Conservation (phyloP, 257 asterid genomes). For the Galeopsis tetrahit region DNA sequence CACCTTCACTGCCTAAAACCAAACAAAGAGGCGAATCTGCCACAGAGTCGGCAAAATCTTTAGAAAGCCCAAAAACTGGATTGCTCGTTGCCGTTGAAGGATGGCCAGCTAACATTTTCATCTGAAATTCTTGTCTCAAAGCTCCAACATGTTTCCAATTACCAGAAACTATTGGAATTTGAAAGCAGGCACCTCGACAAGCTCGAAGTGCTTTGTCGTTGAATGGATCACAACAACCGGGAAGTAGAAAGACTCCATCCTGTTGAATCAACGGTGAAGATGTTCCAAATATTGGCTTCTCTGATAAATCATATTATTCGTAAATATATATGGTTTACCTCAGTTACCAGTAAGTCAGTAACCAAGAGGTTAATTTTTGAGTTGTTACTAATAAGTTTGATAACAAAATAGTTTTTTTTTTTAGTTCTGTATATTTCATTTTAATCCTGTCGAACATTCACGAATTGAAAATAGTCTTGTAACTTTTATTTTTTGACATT, state of each 20-base stretch:
- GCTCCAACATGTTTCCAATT: slow-evolving; percentile 57
- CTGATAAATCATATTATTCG: not conserved
- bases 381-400: not conserved
- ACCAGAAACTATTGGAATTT: slow-evolving; percentile 83
- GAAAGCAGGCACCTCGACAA: slow-evolving; percentile 92
- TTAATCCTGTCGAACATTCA: too few species aligned
- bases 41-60: slow-evolving; percentile 58
- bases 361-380: not conserved
- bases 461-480: too few species aligned
- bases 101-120: slow-evolving; percentile 89
- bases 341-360: too few species aligned
- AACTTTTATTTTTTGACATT: too few species aligned
- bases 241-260: slow-evolving; percentile 85
- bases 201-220: slow-evolving; percentile 95
- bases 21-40: slow-evolving; percentile 61
- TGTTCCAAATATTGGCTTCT: not conserved
- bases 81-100: slow-evolving; percentile 49
- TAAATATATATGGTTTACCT: too few species aligned
- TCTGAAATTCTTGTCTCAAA: slow-evolving; percentile 47
- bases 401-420: too few species aligned
- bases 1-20: slow-evolving; percentile 92
- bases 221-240: slow-evolving; percentile 98
- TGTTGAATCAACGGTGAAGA: slow-evolving; percentile 30
- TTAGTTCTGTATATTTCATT: not conserved
- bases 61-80: slow-evolving; percentile 50